phyloP scores from a whole-genome alignment of 2,329 filamentous ascomycete species.

The Aciculosporium take region DNA sequence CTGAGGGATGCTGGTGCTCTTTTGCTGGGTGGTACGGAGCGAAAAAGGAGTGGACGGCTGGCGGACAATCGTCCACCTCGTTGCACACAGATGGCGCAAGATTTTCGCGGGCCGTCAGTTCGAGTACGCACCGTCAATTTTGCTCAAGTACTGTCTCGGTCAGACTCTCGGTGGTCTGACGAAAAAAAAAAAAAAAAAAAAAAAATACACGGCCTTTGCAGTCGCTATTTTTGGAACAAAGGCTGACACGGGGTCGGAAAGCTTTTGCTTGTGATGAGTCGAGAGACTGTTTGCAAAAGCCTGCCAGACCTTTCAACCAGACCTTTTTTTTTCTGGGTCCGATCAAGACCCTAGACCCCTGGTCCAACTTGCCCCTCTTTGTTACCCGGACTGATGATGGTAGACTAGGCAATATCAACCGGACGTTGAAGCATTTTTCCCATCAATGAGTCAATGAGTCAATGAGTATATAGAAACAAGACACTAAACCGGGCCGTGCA shows the following conservation, averaged over 20 bases:
- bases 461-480: neutral
- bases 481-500: neutral
- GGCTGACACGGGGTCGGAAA: neutral
- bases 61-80: neutral
- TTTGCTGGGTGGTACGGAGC: neutral
- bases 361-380: neutral
- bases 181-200: too few species aligned
- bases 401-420: neutral
- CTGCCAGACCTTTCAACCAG: conserved; percentile 1
- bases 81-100: neutral
- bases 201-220: neutral
- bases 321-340: conserved; percentile 18
- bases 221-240: neutral
- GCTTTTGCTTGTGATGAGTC: neutral
- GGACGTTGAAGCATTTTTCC: neutral
- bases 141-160: neutral
- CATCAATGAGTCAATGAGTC: too few species aligned
- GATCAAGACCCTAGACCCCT: conserved; percentile 9
- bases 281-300: neutral
- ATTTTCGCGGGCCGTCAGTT: neutral
- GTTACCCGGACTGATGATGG: neutral
- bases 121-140: neutral
- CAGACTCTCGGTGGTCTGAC: too few species aligned
- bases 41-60: neutral
- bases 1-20: conserved; percentile 6